Base-by-base conservation (phyloP, 805 yeast genomes). In the Candida wancherniae region DNA sequence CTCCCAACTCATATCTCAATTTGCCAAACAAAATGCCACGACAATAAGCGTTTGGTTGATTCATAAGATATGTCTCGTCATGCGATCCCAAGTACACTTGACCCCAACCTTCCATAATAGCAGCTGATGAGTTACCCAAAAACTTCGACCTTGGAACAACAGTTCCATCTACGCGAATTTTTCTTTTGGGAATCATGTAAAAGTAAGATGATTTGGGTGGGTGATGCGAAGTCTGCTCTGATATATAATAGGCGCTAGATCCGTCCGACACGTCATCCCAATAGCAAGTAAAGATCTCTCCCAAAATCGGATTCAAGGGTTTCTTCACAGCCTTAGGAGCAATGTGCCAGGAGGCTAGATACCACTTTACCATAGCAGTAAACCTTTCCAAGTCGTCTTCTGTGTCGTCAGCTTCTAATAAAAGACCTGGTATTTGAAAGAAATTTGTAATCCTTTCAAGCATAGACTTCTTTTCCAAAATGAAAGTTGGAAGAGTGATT, bases 261-360 rank as follows among this genome's bases (percentile, higher is more conserved):
- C 71, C 75, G 18, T 68, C 73, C 29, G 82, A 75, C 8, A 88
- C 77, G 26, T 86, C 61, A 48, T 87, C 92, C 98, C 98, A 92
- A 55, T 82, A 88, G 51, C 95, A 81, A 13, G 85, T 74, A 57
- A 85, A 92, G 44, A 81, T 72, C 55, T 92, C 98, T 18, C 97
- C 97, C 15, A 92, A 55, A 5, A 92, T 86, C 2, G 98, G 98
- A 53, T 92, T 92, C 49, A 92, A 67, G 0, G 98, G 98, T 58
- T 92, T 92, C 56, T 92, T 92, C 10, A 92, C 98, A 3, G 97
- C 98, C 54, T 90, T 90, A 17, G 97, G 98, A 1, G 97, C 92
- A 55, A 92, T 92, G 53, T 92, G 97, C 97, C 97, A 92, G 28
- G 94, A 86, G 3, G 96, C 75, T 57, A 92, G 68, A 55, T 92